These are phyloP conservation scores for Castanea crenata DNA, from an alignment of 306 rosid genomes.

Conservation along the genomic window DNA sequence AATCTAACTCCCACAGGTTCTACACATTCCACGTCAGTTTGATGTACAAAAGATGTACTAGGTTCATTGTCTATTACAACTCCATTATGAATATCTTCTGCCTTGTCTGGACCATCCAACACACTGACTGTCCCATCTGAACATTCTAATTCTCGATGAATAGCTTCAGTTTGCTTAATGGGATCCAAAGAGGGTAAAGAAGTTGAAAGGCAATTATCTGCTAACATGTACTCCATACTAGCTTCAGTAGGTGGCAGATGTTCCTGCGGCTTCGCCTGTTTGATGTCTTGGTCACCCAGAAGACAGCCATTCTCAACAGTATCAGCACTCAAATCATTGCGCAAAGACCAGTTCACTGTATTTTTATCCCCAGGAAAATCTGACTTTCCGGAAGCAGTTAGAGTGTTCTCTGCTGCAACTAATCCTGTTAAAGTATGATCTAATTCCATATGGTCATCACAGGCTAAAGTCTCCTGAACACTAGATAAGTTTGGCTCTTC, in stretches of 20 bases:
- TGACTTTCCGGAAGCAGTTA: slow-evolving; percentile 26
- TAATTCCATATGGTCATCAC: slow-evolving; percentile 45
- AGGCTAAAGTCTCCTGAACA: slow-evolving; percentile 55
- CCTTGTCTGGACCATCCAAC: slow-evolving; percentile 48
- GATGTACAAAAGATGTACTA: slow-evolving; percentile 34
- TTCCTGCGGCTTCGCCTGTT: slow-evolving; percentile 35
- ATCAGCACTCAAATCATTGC: slow-evolving; percentile 30
- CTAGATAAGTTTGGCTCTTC: slow-evolving; percentile 54
- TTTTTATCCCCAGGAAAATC: slow-evolving; percentile 31
- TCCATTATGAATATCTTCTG: slow-evolving; percentile 50
- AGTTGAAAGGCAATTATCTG: slow-evolving; percentile 34
- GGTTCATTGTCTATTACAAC: slow-evolving; percentile 53
- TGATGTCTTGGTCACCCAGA: slow-evolving; percentile 39
- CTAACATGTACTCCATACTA: slow-evolving; percentile 32
- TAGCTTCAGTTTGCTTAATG: slow-evolving; percentile 23
- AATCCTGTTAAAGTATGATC: slow-evolving; percentile 47
- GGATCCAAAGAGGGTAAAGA: slow-evolving; percentile 18
- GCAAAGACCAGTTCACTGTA: slow-evolving; percentile 37
- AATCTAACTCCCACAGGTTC: slow-evolving; percentile 34
- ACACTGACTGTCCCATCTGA: slow-evolving; percentile 41
- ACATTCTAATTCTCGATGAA: slow-evolving; percentile 35
- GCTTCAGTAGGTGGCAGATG: slow-evolving; percentile 28
- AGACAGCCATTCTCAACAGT: slow-evolving; percentile 42
- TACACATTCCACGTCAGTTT: slow-evolving; percentile 36
- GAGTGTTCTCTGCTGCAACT: slow-evolving; percentile 27